Evolutionary conservation across 306 rosid genomes (phyloP).

Genomic region (Neltuma alba): DNA sequence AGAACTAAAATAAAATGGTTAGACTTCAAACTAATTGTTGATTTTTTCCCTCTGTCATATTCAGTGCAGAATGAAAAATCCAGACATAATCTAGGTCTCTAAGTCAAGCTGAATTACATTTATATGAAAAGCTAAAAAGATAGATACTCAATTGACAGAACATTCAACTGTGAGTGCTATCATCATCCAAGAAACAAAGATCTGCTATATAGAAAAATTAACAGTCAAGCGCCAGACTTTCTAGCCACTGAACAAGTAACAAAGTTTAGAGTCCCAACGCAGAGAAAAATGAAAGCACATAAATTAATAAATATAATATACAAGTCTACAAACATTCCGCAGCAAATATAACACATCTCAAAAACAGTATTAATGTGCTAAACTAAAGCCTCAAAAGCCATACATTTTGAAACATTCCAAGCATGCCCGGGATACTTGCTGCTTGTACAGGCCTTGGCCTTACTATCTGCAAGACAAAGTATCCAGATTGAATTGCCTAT

Average conservation of each 20-base stretch:
- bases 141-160: background rate
- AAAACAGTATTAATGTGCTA: slow-evolving; percentile 7
- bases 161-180: background rate
- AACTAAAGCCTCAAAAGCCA: slow-evolving; percentile 32
- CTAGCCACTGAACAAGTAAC: background rate
- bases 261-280: background rate
- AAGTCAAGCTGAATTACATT: background rate
- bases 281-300: background rate
- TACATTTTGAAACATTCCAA: slow-evolving; percentile 97
- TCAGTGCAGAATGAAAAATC: background rate
- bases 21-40: background rate
- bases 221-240: background rate
- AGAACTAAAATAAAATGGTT: background rate
- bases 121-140: background rate
- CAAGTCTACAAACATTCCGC: background rate
- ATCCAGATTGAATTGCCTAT: slow-evolving; percentile 29
- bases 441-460: slow-evolving; percentile 98
- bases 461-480: slow-evolving; percentile 76
- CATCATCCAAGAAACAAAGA: background rate
- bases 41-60: background rate
- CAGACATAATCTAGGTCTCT: background rate
- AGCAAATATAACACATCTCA: background rate
- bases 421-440: slow-evolving; percentile 99
- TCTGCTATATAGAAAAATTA: background rate
- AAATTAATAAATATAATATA: background rate